These are phyloP conservation scores for Saccharomycopsis synnaedendra DNA, from an alignment of 805 yeast species.

Conservation along the genomic window DNA sequence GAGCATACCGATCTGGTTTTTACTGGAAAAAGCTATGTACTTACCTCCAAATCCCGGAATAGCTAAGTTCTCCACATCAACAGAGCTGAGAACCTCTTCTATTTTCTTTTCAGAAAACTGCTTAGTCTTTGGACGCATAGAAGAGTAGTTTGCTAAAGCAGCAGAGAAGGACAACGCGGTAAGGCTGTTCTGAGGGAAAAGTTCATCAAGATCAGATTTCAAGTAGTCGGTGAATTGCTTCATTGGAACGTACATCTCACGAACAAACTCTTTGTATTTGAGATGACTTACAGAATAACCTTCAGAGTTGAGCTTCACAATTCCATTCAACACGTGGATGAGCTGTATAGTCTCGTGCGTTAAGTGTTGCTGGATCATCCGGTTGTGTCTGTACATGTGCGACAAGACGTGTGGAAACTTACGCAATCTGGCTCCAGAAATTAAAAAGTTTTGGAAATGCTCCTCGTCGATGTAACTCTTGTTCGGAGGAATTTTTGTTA, in stretches of 20 bases:
- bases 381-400: constrained; percentile 6
- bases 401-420: constrained; percentile 13
- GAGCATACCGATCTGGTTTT: constrained; percentile 6
- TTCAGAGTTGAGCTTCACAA: constrained; percentile 6
- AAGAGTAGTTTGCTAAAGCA: constrained; percentile 5
- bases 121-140: constrained; percentile 5
- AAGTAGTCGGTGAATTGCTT: constrained; percentile 2
- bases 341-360: background rate
- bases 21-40: background rate
- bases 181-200: constrained; percentile 1
- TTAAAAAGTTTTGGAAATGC: constrained; percentile 11
- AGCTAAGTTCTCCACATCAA: constrained; percentile 4
- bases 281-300: background rate
- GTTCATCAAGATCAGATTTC: background rate
- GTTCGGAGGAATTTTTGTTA: background rate
- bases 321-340: constrained; percentile 10
- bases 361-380: background rate
- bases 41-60: constrained; percentile 1
- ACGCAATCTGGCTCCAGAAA: constrained; percentile 10
- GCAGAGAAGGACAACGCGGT: constrained; percentile 8
- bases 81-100: background rate
- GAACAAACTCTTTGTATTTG: constrained; percentile 3
- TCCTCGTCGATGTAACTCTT: constrained; percentile 7
- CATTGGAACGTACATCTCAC: constrained; percentile 8
- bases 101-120: constrained; percentile 1